Base-by-base conservation (phyloP, 1,284 basidiomycete species). In the Fomitiporia mediterranea region DNA sequence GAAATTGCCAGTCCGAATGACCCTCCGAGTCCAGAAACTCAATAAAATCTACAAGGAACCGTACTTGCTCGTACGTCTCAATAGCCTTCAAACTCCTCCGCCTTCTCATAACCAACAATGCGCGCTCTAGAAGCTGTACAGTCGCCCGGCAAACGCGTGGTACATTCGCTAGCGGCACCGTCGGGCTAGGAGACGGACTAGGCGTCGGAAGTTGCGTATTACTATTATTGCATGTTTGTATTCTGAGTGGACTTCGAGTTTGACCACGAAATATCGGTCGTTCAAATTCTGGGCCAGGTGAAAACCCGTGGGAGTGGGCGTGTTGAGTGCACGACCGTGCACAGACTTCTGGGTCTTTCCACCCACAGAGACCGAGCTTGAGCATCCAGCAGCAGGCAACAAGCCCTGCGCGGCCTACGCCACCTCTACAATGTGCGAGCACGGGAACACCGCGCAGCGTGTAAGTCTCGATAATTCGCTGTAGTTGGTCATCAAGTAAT, bases 341-440 rank as follows among this genome's bases (percentile, higher is more conserved):
- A 44, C 57, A 57, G 42, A 61, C 52, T 21, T 68, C 64, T 23
- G 65, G 65, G 35, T 74, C 72, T 27, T 81, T 69, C 83, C 84
- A 85, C 5, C 87, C 88, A 62, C 84, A 89, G 15, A 98, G 78
- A 4, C 95, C 95, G 64, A 98, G 84, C 69, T 92, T 95, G 60
- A 97, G 76, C 67, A 92, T 80, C 96, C 96, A 98, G 62, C 89
- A 89, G 64, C 90, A 93, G 1, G 95, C 95, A 34, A 98, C 80
- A 39, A 98, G 78, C 1, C 95, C 95, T 0, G 96, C 96, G 25
- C 96, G 82, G 0, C 96, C 96, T 3, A 99, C 90, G 4, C 96
- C 96, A 34, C 95, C 96, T 25, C 96, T 82, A 68, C 96, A 99
- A 65, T 98, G 96, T 4, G 90, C 90, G 4, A 98, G 80, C 2